Evolutionary conservation across 176 grass and related monocot species (phyloP), one percentile per base, ranked within the genome.

Genomic region (Tillandsia leiboldiana): DNA sequence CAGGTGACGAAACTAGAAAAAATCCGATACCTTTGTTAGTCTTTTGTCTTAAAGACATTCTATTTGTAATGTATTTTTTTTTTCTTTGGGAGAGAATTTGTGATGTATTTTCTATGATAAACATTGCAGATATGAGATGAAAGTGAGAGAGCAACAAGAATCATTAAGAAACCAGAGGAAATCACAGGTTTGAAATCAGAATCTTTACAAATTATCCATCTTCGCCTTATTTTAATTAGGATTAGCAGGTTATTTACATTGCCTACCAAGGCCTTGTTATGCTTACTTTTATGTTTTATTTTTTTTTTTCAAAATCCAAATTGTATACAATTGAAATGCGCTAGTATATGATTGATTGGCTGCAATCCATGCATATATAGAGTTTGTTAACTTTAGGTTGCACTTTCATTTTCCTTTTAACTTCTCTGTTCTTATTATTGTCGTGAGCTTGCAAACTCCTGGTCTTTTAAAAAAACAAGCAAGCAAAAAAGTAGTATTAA

Each of bases 81-180:
- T 20, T 20, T n/a, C n/a, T 20, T 20, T 20, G 20, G 20, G 20
- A 20, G 20, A 20, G 20, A 20, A 24, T 66, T 42, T 51, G 70
- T 70, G 2, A 67, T 85, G 75, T 80, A 54, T 83, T 14, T 11
- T 81, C 33, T 14, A 22, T 17, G 15, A 72, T 78, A 17, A 77
- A 77, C 53, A 20, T 76, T 89, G 68, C 76, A 96, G 92, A 42
- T 96, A 96, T 10, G 92, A 92, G 68, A 89, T 96, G 53, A 96
- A 96, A 84, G 78, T 92, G 70, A 80, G 88, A 73, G 88, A 96
- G 81, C 92, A 96, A 75, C 86, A 96, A 70, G 88, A 96, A 69
- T 81, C 83, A 49, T 28, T 92, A 80, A 92, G 88, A 82, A 92
- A 84, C 51, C 92, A 96, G 78, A 87, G 92, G 67, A 92, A 86